These are phyloP conservation scores for Begonia masoniana DNA, from an alignment of 306 rosid genomes.

Conservation along the genomic window DNA sequence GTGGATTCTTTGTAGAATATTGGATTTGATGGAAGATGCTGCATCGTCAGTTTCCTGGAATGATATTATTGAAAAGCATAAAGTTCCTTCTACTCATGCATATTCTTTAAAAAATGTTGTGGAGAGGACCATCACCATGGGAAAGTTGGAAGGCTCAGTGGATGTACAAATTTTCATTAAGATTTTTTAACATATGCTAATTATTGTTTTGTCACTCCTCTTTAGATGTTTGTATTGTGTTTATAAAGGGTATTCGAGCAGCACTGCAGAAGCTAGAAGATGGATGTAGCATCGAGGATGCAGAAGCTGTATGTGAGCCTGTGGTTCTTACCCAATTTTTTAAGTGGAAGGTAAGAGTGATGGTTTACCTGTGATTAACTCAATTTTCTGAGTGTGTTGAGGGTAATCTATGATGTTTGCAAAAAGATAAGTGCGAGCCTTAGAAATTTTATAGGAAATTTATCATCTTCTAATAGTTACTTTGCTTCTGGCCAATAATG, in stretches of 20 bases:
- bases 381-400: too few relatives aligned
- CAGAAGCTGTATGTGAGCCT: conserved; percentile 64
- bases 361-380: too few relatives aligned
- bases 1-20: conserved; percentile 30
- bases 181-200: not conserved
- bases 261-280: conserved; percentile 53
- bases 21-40: conserved; percentile 49
- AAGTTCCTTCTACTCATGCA: conserved; percentile 42
- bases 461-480: too few relatives aligned
- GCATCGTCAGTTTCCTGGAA: conserved; percentile 49
- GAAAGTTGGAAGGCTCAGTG: conserved; percentile 79
- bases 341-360: conserved; percentile 64
- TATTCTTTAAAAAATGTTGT: conserved; percentile 24
- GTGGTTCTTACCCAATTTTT: conserved; percentile 50
- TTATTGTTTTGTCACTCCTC: too few relatives aligned
- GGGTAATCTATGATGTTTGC: too few relatives aligned
- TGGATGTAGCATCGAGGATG: conserved; percentile 53
- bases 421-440: too few relatives aligned
- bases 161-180: conserved; percentile 29
- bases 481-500: too few relatives aligned
- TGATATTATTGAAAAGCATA: conserved; percentile 37
- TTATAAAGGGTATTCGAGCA: conserved; percentile 59
- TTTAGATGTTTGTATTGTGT: too few relatives aligned
- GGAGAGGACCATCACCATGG: conserved; percentile 62
- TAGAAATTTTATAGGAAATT: too few relatives aligned